Conservation (phyloP, 139 green algal species). For the Desmodesmus armatus region DNA sequence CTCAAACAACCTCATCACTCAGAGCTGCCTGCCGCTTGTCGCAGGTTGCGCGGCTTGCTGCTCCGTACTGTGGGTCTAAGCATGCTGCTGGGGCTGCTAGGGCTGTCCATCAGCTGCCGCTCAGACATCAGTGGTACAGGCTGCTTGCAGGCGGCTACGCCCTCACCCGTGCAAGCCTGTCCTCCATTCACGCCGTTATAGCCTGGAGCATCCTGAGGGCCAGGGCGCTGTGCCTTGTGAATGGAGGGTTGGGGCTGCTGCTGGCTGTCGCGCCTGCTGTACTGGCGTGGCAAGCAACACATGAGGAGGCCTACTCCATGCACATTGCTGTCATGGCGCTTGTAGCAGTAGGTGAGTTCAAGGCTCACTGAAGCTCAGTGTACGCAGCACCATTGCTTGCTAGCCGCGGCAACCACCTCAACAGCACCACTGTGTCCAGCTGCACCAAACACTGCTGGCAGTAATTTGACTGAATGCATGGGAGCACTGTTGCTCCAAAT, state of each 20-base stretch:
- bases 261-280: neutral
- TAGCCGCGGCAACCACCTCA: neutral
- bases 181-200: neutral
- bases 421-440: neutral
- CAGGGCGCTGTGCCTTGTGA: neutral
- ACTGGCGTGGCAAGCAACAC: neutral
- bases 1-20: too few species aligned
- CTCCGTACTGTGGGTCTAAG: neutral
- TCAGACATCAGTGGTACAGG: neutral
- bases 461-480: neutral
- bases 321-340: neutral
- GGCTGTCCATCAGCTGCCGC: neutral
- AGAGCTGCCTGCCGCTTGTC: too few species aligned
- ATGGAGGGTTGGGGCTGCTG: neutral
- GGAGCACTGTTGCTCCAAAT: neutral
- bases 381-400: neutral
- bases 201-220: neutral
- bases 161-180: neutral
- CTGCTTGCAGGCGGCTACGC: constrained; percentile 12
- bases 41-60: constrained; percentile 1
- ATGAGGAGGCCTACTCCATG: neutral
- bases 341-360: neutral
- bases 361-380: neutral
- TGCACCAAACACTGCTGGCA: neutral
- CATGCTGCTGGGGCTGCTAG: neutral